Evolutionary conservation across 148 eudicot genomes (phyloP), one percentile per base, ranked within the genome.

Genomic region (Dysphania ambrosioides): DNA sequence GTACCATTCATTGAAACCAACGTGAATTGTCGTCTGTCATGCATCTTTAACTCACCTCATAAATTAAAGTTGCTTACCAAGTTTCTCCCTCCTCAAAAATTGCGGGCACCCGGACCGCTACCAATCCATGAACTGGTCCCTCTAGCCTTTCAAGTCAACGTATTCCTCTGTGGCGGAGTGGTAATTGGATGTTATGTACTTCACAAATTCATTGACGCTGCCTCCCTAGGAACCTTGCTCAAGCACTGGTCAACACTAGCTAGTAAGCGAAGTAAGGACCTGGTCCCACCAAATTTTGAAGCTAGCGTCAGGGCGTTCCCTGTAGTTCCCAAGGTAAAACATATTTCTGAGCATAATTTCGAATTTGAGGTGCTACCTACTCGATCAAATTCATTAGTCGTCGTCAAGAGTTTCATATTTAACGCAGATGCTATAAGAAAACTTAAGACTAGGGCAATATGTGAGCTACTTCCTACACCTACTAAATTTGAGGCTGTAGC

Each of bases 171-270:
- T 40, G 78, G 78, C 16, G 78, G 78, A 1, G 65, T 75, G 2
- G 78, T 67, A 1, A 16, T 75, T 15, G 72, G 78, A 1, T 66
- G 72, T 3, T 75, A 35, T 27, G 40, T 36, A 40, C 65, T 75
- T 23, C 78, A 75, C 57, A 75, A 75, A 62, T 63, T 75, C 8
- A 40, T 75, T 9, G 78, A 75, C 5, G 78, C 35, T 26, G 34
- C 66, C 9, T 66, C 72, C 12, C 13, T 67, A 9, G 65, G 32
- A 5, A n/a, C n/a, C n/a, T n/a, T n/a, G n/a, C n/a, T n/a, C n/a
- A n/a, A n/a, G n/a, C n/a, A n/a, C n/a, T n/a, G 78, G 78, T 47
- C 72, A 55, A 38, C 64, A 0, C 2, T 18, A 4, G 34, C 56
- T 26, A 4, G 3, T 1, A 35, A 35, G 0, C 1, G 16, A 15